Evolutionary conservation across 768 basidiomycete genomes (phyloP), one percentile per base, ranked within the genome.

Genomic region (Pleurotus djamor): DNA sequence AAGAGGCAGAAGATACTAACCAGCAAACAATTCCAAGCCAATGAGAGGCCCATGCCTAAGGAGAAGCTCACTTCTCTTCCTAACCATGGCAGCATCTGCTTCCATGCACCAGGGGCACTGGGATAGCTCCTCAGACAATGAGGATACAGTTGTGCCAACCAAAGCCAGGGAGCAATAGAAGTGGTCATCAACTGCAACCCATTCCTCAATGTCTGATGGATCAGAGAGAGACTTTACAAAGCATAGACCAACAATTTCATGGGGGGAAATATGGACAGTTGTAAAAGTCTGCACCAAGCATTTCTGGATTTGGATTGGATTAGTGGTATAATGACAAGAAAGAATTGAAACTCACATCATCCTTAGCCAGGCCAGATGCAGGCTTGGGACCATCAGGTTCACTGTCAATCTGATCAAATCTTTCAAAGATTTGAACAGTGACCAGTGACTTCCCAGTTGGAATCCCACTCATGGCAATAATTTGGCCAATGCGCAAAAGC

Each of bases 21-120:
- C 90, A 67, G 82, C 79, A 64, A 91, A 92, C 4, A 92, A 72
- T 65, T 92, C 90, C 58, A 92, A 61, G 1, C 84, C 85, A 56
- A 78, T 73, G 17, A 91, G 69, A 17, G 79, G 80, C 6, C 74
- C 76, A 44, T 82, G 72, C 9, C 70, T 68, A 16, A 67, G 58
- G 4, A 74, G 63, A 7, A 82, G 72, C 4, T 64, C 45, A 5
- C 71, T 60, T 12, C 67, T 65, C 14, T 72, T 66, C 13, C 70
- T 58, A 2, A 80, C 59, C 21, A 58, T 60, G 2, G 67, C 63
- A 35, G 67, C 64, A 13, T 76, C 78, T 21, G 71, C 71, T 2
- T 66, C 34, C 38, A 63, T 64, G 61, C 87, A 88, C 10, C 45
- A 57, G 5, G 62, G 43, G 57, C 86, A 89, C 9, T 54, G 64